phyloP scores from a whole-genome alignment of 345 rosid species.

The Citrus medica region DNA sequence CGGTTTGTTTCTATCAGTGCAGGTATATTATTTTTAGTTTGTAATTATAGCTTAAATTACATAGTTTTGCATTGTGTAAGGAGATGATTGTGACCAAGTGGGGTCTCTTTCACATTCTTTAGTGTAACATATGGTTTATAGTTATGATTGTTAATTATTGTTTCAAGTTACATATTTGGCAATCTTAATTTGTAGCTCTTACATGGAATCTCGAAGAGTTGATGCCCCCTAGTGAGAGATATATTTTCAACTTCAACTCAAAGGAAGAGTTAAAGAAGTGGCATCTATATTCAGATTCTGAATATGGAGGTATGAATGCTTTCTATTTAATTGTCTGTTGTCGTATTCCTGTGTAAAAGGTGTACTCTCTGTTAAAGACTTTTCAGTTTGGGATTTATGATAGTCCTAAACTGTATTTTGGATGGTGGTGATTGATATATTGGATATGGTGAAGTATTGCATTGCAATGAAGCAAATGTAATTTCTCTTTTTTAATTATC shows the following conservation, averaged over 20 bases:
- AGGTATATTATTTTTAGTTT: not conserved
- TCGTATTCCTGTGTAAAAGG: not conserved
- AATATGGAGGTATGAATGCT: constrained; percentile 69
- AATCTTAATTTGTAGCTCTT: constrained; percentile 47
- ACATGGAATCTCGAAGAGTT: constrained; percentile 83
- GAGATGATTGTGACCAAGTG: not conserved
- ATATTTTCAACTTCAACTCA: constrained; percentile 66
- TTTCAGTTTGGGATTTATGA: not conserved
- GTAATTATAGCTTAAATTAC: not conserved
- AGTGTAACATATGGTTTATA: not conserved
- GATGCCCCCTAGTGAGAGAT: constrained; percentile 74
- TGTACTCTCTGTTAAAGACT: not conserved
- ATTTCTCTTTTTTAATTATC: not conserved
- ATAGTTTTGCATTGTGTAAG: not conserved
- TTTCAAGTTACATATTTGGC: constrained; percentile 1
- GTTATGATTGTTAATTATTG: not conserved
- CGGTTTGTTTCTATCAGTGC: not conserved
- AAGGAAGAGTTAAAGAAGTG: constrained; percentile 79
- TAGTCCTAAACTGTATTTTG: not conserved
- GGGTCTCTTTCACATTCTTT: not conserved
- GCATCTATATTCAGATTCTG: constrained; percentile 94
- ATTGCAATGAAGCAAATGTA: not conserved
- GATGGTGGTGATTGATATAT: not conserved
- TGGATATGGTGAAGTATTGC: not conserved
- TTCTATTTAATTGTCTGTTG: not conserved